phyloP scores from a whole-genome alignment of 768 basidiomycete species.

The Suillus paluster region DNA sequence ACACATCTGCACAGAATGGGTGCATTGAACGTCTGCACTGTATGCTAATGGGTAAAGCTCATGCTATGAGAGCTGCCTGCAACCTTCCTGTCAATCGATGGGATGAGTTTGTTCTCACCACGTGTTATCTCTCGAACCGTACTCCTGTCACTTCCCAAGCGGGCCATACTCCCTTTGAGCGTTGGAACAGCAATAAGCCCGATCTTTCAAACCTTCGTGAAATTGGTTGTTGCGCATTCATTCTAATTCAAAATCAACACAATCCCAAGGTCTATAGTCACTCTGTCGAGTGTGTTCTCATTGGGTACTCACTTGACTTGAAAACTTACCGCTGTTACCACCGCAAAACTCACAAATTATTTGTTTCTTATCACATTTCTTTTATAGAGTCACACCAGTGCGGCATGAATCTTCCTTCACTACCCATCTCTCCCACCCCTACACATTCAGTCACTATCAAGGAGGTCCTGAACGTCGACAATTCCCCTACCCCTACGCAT shows the following conservation, averaged over 20 bases:
- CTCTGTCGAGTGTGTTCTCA: slow-evolving; percentile 10
- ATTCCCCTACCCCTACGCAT: no score
- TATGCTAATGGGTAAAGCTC: slow-evolving; percentile 35
- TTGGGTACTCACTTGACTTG: slow-evolving; percentile 16
- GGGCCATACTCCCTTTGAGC: slow-evolving; percentile 24
- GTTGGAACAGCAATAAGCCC: slow-evolving; percentile 23
- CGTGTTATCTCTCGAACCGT: slow-evolving; percentile 28
- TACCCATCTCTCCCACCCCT: no score
- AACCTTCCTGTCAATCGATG: slow-evolving; percentile 33
- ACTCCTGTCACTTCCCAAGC: slow-evolving; percentile 24
- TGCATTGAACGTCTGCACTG: slow-evolving; percentile 40
- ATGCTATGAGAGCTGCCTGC: slow-evolving; percentile 34
- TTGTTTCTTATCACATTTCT: slow-evolving; percentile 21
- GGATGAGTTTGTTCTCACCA: slow-evolving; percentile 39
- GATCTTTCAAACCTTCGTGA: slow-evolving; percentile 33
- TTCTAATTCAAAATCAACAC: slow-evolving; percentile 22
- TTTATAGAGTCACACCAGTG: slow-evolving; percentile 23
- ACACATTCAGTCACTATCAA: no score
- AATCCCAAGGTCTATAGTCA: slow-evolving; percentile 32
- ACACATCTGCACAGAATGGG: slow-evolving; percentile 45
- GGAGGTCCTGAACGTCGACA: no score
- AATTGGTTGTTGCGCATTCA: slow-evolving; percentile 34
- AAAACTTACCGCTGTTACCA: slow-evolving; percentile 20
- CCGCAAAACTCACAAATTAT: slow-evolving; percentile 6
- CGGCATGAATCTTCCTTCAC: no score